A percentile compares a stretch with the other conserved stretches of the same genome.
phyloP scores from a whole-genome alignment of 2,329 filamentous ascomycete genomes.

The Aspergillus hiratsukae region DNA sequence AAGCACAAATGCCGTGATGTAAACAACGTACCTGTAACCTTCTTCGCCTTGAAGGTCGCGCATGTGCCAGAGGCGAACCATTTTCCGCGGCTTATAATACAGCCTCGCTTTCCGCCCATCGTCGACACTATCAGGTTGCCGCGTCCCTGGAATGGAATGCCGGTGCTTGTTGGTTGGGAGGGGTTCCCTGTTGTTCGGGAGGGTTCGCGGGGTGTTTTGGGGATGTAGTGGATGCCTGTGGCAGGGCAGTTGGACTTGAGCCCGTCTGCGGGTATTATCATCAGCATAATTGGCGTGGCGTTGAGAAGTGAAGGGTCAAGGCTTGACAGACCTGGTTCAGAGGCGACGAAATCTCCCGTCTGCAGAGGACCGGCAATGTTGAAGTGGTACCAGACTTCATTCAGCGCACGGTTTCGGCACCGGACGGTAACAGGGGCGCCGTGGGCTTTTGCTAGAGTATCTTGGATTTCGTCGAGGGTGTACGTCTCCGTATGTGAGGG shows the following conservation, averaged over 20 bases:
- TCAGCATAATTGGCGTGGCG: not conserved
- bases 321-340: constrained; percentile 29
- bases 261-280: constrained; percentile 41
- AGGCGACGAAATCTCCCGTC: constrained; percentile 30
- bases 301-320: not conserved
- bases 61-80: constrained; percentile 67
- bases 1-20: not conserved
- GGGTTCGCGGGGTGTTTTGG: constrained; percentile 48
- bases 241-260: constrained; percentile 60
- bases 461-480: constrained; percentile 54
- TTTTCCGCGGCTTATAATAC: constrained; percentile 61
- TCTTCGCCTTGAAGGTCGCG: constrained; percentile 49
- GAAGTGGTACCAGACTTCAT: constrained; percentile 61
- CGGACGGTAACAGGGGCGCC: constrained; percentile 56
- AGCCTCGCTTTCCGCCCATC: constrained; percentile 46
- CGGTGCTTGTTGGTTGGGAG: constrained; percentile 28
- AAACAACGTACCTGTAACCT: constrained; percentile 24
- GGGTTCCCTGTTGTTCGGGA: constrained; percentile 32
- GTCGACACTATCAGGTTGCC: constrained; percentile 56
- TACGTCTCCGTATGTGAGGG: constrained; percentile 55
- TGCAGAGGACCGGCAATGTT: constrained; percentile 49
- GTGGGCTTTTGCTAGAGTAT: constrained; percentile 51
- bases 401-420: constrained; percentile 48
- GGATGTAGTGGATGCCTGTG: constrained; percentile 60
- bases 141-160: constrained; percentile 50